A percentile compares a stretch with the other conserved stretches of the same genome.
These are phyloP conservation scores for Aspergillus cavernicola DNA, from an alignment of 495 filamentous ascomycete species.

Conservation along the genomic window DNA sequence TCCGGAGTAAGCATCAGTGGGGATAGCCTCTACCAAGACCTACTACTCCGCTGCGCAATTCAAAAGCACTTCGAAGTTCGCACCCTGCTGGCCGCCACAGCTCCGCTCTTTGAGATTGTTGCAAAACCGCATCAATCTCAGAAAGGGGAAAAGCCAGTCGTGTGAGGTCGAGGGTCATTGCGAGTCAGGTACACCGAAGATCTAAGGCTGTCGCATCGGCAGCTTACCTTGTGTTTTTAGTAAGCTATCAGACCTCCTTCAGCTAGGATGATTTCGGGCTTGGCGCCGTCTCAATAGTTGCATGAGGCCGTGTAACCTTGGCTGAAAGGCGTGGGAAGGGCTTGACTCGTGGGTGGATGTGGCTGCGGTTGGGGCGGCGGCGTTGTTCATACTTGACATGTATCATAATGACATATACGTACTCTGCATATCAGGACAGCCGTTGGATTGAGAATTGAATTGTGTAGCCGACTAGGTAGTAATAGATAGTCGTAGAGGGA, in stretches of 20 bases:
- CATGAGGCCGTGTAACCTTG: background rate
- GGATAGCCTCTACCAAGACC: background rate
- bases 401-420: background rate
- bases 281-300: background rate
- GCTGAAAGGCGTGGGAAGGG: background rate
- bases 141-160: background rate
- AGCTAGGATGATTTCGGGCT: background rate
- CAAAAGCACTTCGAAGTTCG: too few species aligned
- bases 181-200: background rate
- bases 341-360: background rate
- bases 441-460: background rate
- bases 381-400: background rate
- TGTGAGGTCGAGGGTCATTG: background rate
- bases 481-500: background rate
- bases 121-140: background rate
- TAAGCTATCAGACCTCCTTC: background rate
- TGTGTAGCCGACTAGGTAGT: background rate
- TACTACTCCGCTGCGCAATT: too few species aligned
- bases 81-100: too few species aligned
- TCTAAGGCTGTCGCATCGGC: background rate
- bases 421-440: background rate
- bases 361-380: conserved; percentile 1
- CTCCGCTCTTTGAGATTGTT: background rate
- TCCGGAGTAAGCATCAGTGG: too few species aligned
- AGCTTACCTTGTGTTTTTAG: background rate